Percentiles rank a stretch among this genome's conserved stretches.
Conservation (phyloP, 495 filamentous ascomycete genomes). For the Jackrogersella multiformis region DNA sequence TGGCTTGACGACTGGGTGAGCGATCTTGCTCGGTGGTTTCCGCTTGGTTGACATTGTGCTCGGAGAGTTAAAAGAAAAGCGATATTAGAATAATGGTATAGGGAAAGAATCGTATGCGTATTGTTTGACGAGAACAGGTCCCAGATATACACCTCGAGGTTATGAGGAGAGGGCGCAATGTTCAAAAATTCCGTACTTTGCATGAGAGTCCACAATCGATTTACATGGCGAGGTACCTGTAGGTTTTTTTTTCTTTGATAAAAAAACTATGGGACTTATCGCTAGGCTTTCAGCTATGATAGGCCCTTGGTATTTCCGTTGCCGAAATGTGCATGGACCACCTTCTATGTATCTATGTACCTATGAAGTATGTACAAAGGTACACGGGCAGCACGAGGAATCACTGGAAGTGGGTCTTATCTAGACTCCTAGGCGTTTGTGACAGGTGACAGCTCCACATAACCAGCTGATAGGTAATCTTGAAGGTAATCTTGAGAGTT, state of each 20-base stretch:
- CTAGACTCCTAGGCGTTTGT: too few relatives aligned
- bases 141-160: background rate
- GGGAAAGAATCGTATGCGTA: background rate
- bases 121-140: background rate
- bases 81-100: background rate
- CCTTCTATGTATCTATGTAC: too few relatives aligned
- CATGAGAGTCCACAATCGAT: conserved; percentile 7
- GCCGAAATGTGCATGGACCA: conserved; percentile 7
- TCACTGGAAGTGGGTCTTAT: too few relatives aligned
- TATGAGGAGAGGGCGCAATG: background rate
- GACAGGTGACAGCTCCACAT: too few relatives aligned
- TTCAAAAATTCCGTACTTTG: conserved; percentile 18
- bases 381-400: too few relatives aligned
- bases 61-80: background rate
- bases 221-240: conserved; percentile 6
- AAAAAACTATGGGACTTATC: conserved; percentile 1
- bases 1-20: conserved; percentile 62
- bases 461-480: background rate
- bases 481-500: background rate
- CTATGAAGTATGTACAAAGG: too few relatives aligned
- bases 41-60: conserved; percentile 62
- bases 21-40: conserved; percentile 59
- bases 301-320: conserved; percentile 35
- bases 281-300: conserved; percentile 4
- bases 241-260: conserved; percentile 26